Evolutionary conservation across 75 land plant species (phyloP).

Genomic region (Cunninghamia lanceolata): DNA sequence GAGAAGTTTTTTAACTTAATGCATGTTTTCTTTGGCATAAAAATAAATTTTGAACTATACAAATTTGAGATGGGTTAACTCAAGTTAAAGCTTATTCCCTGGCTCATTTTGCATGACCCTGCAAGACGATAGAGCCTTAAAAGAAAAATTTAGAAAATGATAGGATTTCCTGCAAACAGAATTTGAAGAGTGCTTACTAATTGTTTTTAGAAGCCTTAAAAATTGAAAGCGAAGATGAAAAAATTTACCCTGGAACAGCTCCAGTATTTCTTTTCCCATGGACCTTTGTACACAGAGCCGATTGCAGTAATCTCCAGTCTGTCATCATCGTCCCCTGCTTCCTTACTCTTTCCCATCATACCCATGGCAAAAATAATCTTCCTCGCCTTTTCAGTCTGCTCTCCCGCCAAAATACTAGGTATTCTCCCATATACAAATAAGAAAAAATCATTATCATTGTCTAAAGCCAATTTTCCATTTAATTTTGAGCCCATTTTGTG

Average conservation of each 20-base stretch:
- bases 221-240: not conserved
- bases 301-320: slow-evolving; percentile 52
- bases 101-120: not conserved
- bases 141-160: not conserved
- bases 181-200: not conserved
- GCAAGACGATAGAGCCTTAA: not conserved
- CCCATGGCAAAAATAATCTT: not conserved
- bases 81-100: not conserved
- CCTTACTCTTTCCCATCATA: not conserved
- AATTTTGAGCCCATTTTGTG: too few relatives aligned
- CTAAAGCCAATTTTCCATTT: too few relatives aligned
- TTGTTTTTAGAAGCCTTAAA: not conserved
- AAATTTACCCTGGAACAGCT: slow-evolving; percentile 68
- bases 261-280: slow-evolving; percentile 95
- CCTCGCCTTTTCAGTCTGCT: too few relatives aligned
- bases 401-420: too few relatives aligned
- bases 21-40: not conserved
- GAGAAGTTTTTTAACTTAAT: not conserved
- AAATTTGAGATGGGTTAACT: not conserved
- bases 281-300: slow-evolving; percentile 51
- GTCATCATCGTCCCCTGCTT: slow-evolving; percentile 9
- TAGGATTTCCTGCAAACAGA: not conserved
- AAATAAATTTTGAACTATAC: not conserved
- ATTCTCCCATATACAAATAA: too few relatives aligned
- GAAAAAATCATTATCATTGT: too few relatives aligned